Evolutionary conservation across 352 stramenopile species (phyloP).

Genomic region (Phytophthora fragariae): DNA sequence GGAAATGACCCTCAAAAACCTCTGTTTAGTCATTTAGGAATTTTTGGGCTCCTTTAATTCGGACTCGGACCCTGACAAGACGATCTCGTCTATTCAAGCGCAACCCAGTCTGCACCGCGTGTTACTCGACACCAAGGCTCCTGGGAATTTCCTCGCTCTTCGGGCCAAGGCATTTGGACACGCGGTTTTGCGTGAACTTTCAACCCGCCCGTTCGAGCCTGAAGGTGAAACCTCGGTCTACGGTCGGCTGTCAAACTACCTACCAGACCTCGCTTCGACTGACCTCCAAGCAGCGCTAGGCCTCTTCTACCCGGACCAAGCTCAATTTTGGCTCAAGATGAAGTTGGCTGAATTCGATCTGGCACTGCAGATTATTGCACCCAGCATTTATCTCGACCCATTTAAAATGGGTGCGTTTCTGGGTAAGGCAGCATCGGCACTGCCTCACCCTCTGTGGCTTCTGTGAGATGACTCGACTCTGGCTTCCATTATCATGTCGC

Average conservation of each 20-base stretch:
- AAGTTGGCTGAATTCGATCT: conserved; percentile 3
- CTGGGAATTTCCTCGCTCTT: neutral
- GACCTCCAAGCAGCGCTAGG: neutral
- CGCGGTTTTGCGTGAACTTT: neutral
- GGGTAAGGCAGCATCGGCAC: neutral
- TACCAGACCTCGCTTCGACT: neutral
- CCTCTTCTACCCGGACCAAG: neutral
- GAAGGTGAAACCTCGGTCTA: neutral
- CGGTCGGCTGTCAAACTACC: neutral
- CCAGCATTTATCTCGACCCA: conserved; percentile 15
- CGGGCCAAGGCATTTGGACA: neutral
- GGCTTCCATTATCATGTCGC: neutral
- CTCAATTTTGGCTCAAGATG: neutral
- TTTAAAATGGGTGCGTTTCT: neutral
- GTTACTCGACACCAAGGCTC: neutral
- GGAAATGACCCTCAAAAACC: neutral
- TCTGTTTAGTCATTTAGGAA: neutral
- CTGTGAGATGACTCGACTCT: neutral
- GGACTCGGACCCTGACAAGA: neutral
- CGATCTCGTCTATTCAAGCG: neutral
- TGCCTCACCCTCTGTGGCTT: neutral
- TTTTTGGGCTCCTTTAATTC: neutral
- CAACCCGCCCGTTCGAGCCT: neutral
- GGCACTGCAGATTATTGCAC: conserved; percentile 17
- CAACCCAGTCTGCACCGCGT: neutral